These are phyloP conservation scores for Mrakia blollopis DNA, from an alignment of 768 basidiomycete species.

Conservation along the genomic window DNA sequence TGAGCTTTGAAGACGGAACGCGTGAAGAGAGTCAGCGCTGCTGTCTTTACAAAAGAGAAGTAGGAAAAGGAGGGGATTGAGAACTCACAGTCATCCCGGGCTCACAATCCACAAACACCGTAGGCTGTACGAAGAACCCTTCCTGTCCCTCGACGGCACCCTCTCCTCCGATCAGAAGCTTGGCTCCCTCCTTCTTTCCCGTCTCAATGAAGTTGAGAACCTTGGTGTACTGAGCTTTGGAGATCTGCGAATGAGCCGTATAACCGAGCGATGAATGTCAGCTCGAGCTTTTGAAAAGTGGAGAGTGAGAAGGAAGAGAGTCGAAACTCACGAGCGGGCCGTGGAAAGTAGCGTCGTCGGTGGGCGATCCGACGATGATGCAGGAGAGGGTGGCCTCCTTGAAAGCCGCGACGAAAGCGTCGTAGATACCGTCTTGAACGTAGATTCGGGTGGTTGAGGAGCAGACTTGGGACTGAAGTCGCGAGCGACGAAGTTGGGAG, in stretches of 20 bases:
- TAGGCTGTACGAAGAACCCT: constrained; percentile 19
- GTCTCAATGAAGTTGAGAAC: constrained; percentile 71
- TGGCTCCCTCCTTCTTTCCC: constrained; percentile 58
- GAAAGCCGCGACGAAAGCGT: constrained; percentile 24
- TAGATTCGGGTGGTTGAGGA: constrained; percentile 20
- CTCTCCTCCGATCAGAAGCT: constrained; percentile 2
- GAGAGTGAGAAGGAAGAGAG: not conserved
- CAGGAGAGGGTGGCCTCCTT: not conserved
- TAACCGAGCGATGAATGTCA: not conserved
- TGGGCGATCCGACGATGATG: constrained; percentile 38
- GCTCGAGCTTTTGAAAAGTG: not conserved
- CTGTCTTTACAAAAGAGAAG: not conserved
- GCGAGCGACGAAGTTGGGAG: not conserved
- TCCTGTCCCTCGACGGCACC: constrained; percentile 1
- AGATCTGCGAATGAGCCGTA: constrained; percentile 32
- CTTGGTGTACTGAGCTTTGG: constrained; percentile 40
- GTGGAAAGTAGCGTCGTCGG: constrained; percentile 56
- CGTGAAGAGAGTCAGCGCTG: not conserved
- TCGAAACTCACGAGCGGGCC: constrained; percentile 51
- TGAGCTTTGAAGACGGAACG: not conserved
- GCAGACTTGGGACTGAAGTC: constrained; percentile 5
- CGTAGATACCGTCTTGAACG: constrained; percentile 22
- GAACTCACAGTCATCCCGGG: constrained; percentile 14
- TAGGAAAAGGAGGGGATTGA: not conserved
- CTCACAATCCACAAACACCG: constrained; percentile 19